Evolutionary conservation across 768 basidiomycete genomes (phyloP).

Genomic region (Lyophyllum shimeji): DNA sequence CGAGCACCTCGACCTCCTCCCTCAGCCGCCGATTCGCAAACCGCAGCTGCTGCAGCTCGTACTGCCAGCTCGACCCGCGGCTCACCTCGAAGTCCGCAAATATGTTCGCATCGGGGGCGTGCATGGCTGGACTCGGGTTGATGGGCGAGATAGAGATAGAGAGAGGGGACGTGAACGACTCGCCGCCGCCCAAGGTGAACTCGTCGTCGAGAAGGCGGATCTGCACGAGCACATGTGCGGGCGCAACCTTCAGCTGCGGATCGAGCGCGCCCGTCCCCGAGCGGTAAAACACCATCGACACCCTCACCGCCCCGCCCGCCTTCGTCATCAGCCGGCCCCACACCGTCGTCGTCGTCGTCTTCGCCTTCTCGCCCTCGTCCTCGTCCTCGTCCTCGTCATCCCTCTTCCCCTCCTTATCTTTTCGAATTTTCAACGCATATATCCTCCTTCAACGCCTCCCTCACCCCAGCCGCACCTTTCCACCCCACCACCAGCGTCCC

Average conservation of each 20-base stretch:
- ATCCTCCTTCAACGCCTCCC: conserved; percentile 2
- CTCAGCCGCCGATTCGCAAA: conserved; percentile 64
- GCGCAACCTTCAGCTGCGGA: conserved; percentile 25
- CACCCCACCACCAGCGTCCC: conserved; percentile 37
- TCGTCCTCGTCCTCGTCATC: conserved; percentile 23
- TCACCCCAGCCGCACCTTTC: conserved; percentile 17
- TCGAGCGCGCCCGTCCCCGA: conserved; percentile 21
- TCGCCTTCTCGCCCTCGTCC: too few species aligned
- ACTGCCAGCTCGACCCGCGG: conserved; percentile 87
- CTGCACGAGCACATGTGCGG: conserved; percentile 38
- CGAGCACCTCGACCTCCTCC: conserved; percentile 49
- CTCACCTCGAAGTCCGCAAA: conserved; percentile 72
- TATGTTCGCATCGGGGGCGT: conserved; percentile 35
- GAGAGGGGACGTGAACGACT: too few species aligned
- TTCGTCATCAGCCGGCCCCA: conserved; percentile 39
- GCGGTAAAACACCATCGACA: conserved; percentile 27
- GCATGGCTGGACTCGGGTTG: not conserved
- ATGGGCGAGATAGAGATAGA: too few species aligned
- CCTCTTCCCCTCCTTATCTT: conserved; percentile 16
- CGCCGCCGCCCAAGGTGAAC: not conserved
- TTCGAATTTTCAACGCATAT: too few species aligned
- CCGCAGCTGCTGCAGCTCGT: conserved; percentile 83
- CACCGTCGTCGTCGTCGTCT: conserved; percentile 24
- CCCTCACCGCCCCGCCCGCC: conserved; percentile 27
- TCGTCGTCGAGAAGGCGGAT: conserved; percentile 26